These are phyloP conservation scores for Ganoderma multipileum DNA, from an alignment of 1,284 basidiomycete genomes.

Conservation along the genomic window DNA sequence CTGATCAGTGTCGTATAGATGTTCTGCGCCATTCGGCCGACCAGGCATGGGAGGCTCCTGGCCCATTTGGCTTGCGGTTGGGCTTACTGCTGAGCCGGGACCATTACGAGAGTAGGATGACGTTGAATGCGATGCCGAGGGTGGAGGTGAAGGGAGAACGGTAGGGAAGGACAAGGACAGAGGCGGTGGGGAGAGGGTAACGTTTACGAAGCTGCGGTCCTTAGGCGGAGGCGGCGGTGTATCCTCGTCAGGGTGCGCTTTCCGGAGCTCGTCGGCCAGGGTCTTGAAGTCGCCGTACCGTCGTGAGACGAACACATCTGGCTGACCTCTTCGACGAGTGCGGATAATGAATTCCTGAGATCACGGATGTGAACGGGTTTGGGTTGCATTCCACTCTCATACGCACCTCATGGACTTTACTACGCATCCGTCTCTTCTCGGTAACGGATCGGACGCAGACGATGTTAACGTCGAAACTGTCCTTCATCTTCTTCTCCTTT, in stretches of 20 bases:
- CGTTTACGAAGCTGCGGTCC: slow-evolving; percentile 76
- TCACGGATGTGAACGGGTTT: neutral
- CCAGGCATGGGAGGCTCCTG: slow-evolving; percentile 15
- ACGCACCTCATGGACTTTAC: slow-evolving; percentile 82
- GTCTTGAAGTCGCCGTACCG: slow-evolving; percentile 96
- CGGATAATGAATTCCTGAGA: slow-evolving; percentile 92
- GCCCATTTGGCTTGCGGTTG: slow-evolving; percentile 17
- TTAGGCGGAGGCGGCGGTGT: slow-evolving; percentile 87
- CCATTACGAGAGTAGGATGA: slow-evolving; percentile 14
- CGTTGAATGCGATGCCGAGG: slow-evolving; percentile 19
- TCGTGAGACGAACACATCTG: slow-evolving; percentile 89
- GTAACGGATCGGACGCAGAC: slow-evolving; percentile 83
- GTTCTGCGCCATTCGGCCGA: slow-evolving; percentile 22
- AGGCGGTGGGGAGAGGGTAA: slow-evolving; percentile 44
- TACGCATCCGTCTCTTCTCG: slow-evolving; percentile 85
- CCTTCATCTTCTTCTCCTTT: slow-evolving; percentile 50
- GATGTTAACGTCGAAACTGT: slow-evolving; percentile 88
- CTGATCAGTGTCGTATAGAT: slow-evolving; percentile 33
- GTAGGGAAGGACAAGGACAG: slow-evolving; percentile 10
- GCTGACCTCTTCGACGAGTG: slow-evolving; percentile 75
- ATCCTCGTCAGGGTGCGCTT: slow-evolving; percentile 80
- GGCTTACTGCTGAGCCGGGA: slow-evolving; percentile 20
- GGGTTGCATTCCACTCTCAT: slow-evolving; percentile 10
- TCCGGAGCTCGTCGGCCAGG: slow-evolving; percentile 85
- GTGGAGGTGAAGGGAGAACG: slow-evolving; percentile 18